A percentile compares a stretch with the other conserved stretches of the same genome.
Evolutionary conservation across 352 stramenopile genomes (phyloP).

Genomic region (Aphanomyces astaci): DNA sequence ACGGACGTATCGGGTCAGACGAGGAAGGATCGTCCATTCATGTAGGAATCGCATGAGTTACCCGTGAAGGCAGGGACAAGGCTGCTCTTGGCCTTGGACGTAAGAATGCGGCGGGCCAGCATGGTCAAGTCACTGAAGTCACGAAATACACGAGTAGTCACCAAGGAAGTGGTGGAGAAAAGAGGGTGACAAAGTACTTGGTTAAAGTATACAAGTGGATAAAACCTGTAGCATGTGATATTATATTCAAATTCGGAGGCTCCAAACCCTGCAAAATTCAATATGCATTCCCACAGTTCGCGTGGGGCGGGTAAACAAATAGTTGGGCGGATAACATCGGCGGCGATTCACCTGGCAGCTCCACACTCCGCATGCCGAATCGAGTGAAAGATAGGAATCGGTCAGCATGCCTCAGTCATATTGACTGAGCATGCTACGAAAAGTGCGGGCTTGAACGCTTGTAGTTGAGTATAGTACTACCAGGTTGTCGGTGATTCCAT

Average conservation of each 20-base stretch:
- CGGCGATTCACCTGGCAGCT: too few relatives aligned
- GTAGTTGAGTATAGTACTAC: too few relatives aligned
- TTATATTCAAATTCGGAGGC: neutral
- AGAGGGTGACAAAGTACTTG: neutral
- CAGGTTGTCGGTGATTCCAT: too few relatives aligned
- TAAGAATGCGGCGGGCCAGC: constrained; percentile 21
- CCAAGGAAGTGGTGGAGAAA: constrained; percentile 19
- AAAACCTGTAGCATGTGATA: neutral
- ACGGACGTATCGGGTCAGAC: neutral
- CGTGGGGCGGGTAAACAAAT: neutral
- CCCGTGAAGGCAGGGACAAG: neutral
- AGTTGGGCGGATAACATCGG: neutral
- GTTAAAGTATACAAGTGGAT: constrained; percentile 2
- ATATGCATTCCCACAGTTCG: constrained; percentile 1
- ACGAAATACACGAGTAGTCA: constrained; percentile 16
- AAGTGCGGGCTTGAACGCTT: too few relatives aligned
- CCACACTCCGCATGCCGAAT: too few relatives aligned
- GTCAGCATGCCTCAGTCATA: too few relatives aligned
- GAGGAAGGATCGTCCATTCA: neutral
- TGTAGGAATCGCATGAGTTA: neutral
- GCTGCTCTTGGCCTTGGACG: constrained; percentile 8
- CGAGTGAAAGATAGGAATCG: too few relatives aligned
- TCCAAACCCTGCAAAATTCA: neutral
- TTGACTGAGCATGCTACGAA: too few relatives aligned
- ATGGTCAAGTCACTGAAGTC: constrained; percentile 20